Percentiles rank a stretch among this genome's conserved stretches.
Evolutionary conservation across 1,284 basidiomycete genomes (phyloP).

Genomic region (Sphagnurus paluster): DNA sequence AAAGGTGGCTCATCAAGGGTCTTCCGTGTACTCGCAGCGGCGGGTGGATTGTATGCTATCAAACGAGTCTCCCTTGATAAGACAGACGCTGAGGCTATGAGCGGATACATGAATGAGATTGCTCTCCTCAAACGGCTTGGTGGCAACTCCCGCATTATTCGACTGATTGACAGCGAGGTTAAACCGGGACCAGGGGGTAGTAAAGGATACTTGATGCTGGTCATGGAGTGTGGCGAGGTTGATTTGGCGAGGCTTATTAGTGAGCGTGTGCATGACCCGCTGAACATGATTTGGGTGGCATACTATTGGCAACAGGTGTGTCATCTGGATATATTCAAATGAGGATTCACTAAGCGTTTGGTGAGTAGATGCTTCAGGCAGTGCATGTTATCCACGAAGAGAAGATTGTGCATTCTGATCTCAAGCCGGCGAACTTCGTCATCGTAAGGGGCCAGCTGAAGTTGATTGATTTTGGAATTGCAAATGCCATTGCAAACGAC

Average conservation of each 20-base stretch:
- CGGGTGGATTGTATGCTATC: conserved; percentile 82
- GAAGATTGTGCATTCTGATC: conserved; percentile 95
- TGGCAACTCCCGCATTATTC: conserved; percentile 88
- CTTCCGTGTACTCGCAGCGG: conserved; percentile 79
- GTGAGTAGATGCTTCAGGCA: conserved; percentile 85
- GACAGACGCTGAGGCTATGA: conserved; percentile 83
- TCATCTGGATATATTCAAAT: not conserved
- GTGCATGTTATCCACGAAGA: conserved; percentile 95
- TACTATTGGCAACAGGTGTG: conserved; percentile 94
- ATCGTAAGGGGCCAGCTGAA: conserved; percentile 91
- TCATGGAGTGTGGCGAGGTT: conserved; percentile 95
- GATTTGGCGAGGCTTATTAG: conserved; percentile 82
- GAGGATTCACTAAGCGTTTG: conserved; percentile 6
- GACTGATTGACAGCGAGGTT: conserved; percentile 85
- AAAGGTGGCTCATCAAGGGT: conserved; percentile 94
- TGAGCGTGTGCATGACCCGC: conserved; percentile 77
- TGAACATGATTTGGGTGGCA: conserved; percentile 91
- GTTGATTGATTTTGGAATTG: conserved; percentile 96
- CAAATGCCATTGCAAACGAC: conserved; percentile 95
- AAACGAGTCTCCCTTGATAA: conserved; percentile 88
- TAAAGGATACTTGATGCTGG: conserved; percentile 73
- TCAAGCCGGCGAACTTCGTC: conserved; percentile 97
- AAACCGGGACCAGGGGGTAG: conserved; percentile 60
- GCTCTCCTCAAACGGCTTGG: conserved; percentile 81
- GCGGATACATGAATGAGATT: conserved; percentile 95